Base-by-base conservation (phyloP, 495 filamentous ascomycete species). In the Penicillium daleae region DNA sequence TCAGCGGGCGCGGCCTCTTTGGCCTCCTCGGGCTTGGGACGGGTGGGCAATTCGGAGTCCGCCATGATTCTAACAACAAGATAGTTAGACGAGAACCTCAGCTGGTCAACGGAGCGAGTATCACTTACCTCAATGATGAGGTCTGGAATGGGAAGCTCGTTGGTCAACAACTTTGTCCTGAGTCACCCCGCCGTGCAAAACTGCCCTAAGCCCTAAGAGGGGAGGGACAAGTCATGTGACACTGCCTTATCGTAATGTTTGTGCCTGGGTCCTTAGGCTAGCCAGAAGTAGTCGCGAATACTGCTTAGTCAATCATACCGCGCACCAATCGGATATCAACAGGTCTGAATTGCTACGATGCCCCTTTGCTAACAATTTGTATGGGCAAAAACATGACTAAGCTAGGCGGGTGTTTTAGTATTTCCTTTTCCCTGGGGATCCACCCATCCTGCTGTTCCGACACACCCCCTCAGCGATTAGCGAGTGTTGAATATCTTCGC, bases 181-280 rank as follows among this genome's bases (percentile, higher is more conserved):
- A 68, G 56, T 74, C 68, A 72, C 77, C 77, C 77, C 77, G 72
- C 77, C 70, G 65, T 65, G 27, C 26, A 61, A 53, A 37, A 37
- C 60, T 65, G 71, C 76, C 78, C 78, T 80, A 78, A 77, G 63
- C 77, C 77, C 74, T 80, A 81, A 69, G 73, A 74, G 75, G 74
- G 75, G 76, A 73, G 73, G 53, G 33, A n/a, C 4, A n/a, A 22
- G 54, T 71, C 70, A 74, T 72, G 64, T 76, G 71, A 67, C 26
- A 31, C 31, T 0, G 19, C n/a, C 12, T 51, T 37, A 50, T 37
- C 29, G 24, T 8, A 17, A 54, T 5, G 39, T 19, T 31, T 12
- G 26, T 63, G 61, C 63, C 54, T 66, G n/a, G 62, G 53, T 46
- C 9, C 8, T 19, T 10, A 15, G 26, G 49, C 26, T 7, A 1